phyloP scores from a whole-genome alignment of 768 basidiomycete genomes.

The Naganishia antarctica region DNA sequence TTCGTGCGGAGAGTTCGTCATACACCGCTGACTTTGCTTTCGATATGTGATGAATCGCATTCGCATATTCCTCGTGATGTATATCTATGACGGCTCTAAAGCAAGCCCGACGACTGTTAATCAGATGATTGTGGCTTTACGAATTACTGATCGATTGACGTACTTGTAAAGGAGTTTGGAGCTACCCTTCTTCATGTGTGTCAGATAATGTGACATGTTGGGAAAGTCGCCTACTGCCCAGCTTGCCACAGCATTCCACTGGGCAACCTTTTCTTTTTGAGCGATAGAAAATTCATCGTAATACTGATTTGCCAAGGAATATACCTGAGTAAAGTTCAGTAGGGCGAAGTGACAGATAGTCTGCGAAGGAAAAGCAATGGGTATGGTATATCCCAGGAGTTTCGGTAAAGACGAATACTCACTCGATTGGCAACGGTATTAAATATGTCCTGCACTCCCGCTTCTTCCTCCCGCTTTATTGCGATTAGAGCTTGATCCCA shows the following conservation, averaged over 20 bases:
- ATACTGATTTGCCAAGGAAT: conserved; percentile 36
- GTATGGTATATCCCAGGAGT: neutral
- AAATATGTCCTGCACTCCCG: neutral
- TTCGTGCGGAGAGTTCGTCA: conserved; percentile 37
- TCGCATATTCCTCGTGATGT: conserved; percentile 37
- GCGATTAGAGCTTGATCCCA: conserved; percentile 28
- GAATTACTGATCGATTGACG: neutral
- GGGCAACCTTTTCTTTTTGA: conserved; percentile 41
- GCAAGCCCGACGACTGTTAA: neutral
- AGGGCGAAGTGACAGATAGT: conserved; percentile 34
- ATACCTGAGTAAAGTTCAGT: conserved; percentile 39
- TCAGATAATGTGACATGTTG: conserved; percentile 44
- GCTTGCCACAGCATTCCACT: conserved; percentile 43
- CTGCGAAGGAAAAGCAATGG: neutral
- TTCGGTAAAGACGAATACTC: neutral
- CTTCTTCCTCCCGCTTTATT: neutral
- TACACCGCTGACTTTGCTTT: conserved; percentile 45
- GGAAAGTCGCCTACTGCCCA: conserved; percentile 46
- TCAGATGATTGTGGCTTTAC: too few relatives aligned
- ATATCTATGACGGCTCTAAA: conserved; percentile 45
- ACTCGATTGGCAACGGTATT: neutral
- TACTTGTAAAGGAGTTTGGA: conserved; percentile 46
- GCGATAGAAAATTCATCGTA: conserved; percentile 40
- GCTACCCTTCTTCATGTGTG: conserved; percentile 45
- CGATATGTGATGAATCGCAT: conserved; percentile 42